Evolutionary conservation across 371 early-diverging fungal genomes (phyloP).

Genomic region (Rhizomucor pusillus): DNA sequence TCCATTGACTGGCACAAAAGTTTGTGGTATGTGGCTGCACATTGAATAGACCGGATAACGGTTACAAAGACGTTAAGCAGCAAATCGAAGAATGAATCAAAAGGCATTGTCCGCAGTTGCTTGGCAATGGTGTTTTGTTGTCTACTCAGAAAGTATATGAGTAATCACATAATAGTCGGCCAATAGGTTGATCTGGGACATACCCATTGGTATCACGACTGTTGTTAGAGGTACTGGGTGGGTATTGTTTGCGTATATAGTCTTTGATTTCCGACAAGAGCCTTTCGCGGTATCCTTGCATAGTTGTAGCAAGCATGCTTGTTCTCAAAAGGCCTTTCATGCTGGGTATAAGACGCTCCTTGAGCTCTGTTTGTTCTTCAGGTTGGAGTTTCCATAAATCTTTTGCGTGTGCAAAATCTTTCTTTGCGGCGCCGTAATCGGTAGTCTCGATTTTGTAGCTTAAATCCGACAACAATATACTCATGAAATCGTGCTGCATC

Average conservation of each 20-base stretch:
- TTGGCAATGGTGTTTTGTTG: slow-evolving; percentile 31
- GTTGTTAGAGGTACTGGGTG: no score
- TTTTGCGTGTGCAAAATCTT: background rate
- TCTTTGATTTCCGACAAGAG: slow-evolving; percentile 73
- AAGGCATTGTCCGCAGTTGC: slow-evolving; percentile 68
- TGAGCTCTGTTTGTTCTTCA: slow-evolving; percentile 43
- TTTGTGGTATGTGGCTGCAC: slow-evolving; percentile 61
- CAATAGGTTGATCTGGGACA: no score
- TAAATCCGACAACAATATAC: slow-evolving; percentile 60
- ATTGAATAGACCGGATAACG: slow-evolving; percentile 60
- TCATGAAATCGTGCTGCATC: slow-evolving; percentile 74
- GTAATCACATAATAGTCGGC: no score
- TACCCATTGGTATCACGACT: no score
- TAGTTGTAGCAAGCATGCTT: slow-evolving; percentile 58
- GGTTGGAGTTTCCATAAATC: background rate
- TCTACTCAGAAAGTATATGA: no score
- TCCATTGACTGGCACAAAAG: slow-evolving; percentile 50
- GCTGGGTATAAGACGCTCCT: slow-evolving; percentile 62
- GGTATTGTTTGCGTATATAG: slow-evolving; percentile 72
- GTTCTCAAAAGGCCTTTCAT: slow-evolving; percentile 75
- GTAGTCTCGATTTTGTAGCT: slow-evolving; percentile 33
- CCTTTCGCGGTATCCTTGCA: slow-evolving; percentile 72
- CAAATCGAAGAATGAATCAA: slow-evolving; percentile 78
- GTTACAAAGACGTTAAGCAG: slow-evolving; percentile 68
- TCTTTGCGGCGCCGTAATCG: slow-evolving; percentile 18